These are phyloP conservation scores for Mrakia gelida DNA, from an alignment of 768 basidiomycete genomes.

Conservation along the genomic window DNA sequence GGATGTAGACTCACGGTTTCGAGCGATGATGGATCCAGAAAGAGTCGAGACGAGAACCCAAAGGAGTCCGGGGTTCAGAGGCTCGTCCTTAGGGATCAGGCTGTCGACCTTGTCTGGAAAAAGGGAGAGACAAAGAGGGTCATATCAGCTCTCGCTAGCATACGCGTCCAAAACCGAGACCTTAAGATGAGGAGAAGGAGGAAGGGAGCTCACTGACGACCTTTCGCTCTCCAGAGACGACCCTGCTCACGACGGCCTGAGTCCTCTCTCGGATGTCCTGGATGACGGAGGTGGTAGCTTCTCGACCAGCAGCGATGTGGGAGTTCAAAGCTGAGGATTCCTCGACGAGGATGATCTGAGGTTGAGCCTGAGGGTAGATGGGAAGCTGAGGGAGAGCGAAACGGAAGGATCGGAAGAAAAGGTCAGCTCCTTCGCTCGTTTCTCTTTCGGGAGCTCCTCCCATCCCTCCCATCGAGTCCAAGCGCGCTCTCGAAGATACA, in stretches of 20 bases:
- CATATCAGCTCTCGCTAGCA: neutral
- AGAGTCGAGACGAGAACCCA: slow-evolving; percentile 76
- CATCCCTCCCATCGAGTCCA: neutral
- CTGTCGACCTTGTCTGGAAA: slow-evolving; percentile 70
- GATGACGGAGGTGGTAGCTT: slow-evolving; percentile 57
- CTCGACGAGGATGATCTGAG: slow-evolving; percentile 67
- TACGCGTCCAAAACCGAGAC: neutral
- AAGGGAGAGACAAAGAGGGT: neutral
- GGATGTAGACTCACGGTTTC: slow-evolving; percentile 54
- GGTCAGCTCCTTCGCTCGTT: slow-evolving; percentile 5
- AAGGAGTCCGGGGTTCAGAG: slow-evolving; percentile 79
- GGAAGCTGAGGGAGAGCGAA: slow-evolving; percentile 15
- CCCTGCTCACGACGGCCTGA: slow-evolving; percentile 67
- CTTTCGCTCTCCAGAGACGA: slow-evolving; percentile 79
- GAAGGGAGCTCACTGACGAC: slow-evolving; percentile 1
- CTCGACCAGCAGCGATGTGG: slow-evolving; percentile 67
- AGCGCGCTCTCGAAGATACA: no score
- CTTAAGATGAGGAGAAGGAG: neutral
- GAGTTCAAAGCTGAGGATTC: slow-evolving; percentile 68
- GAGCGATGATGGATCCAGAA: slow-evolving; percentile 78
- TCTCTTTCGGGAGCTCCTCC: neutral
- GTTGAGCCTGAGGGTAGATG: slow-evolving; percentile 34
- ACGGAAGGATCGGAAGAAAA: neutral
- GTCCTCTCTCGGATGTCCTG: slow-evolving; percentile 60
- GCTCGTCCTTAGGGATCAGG: slow-evolving; percentile 72